These are phyloP conservation scores for Leccinum holopus DNA, from an alignment of 1,284 basidiomycete genomes.

Conservation along the genomic window DNA sequence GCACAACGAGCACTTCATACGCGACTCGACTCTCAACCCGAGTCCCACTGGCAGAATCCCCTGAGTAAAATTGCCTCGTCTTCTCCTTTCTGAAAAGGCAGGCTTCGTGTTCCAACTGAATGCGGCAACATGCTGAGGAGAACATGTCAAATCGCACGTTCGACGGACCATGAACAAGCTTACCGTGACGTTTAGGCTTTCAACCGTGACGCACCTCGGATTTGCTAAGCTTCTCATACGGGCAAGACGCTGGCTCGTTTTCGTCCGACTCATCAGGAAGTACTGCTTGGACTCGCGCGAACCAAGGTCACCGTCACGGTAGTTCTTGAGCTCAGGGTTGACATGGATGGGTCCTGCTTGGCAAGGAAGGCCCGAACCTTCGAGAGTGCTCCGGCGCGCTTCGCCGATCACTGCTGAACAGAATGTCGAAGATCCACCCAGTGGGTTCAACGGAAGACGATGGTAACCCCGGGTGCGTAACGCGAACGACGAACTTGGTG, in stretches of 20 bases:
- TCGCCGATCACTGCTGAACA: conserved; percentile 22
- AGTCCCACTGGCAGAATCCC: too few relatives aligned
- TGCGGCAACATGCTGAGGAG: too few relatives aligned
- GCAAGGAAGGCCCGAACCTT: conserved; percentile 23
- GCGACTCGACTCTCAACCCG: not conserved
- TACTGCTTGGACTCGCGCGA: conserved; percentile 25
- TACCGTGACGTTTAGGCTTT: too few relatives aligned
- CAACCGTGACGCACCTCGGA: too few relatives aligned
- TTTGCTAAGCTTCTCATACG: too few relatives aligned
- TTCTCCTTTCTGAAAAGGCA: not conserved
- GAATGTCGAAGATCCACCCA: conserved; percentile 26
- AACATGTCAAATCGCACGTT: too few relatives aligned
- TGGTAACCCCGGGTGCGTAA: conserved; percentile 18
- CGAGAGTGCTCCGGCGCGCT: conserved; percentile 18
- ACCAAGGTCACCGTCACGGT: conserved; percentile 21
- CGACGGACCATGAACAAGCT: too few relatives aligned
- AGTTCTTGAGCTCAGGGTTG: conserved; percentile 26
- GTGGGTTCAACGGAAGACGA: conserved; percentile 23
- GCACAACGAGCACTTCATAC: not conserved
- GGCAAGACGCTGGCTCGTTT: too few relatives aligned
- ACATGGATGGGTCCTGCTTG: conserved; percentile 24
- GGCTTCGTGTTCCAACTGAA: not conserved
- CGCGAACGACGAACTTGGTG: conserved; percentile 23
- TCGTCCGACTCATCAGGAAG: not conserved
- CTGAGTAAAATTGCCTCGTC: not conserved